phyloP scores from a whole-genome alignment of 2,329 filamentous ascomycete genomes.

The Talaromyces sp. region DNA sequence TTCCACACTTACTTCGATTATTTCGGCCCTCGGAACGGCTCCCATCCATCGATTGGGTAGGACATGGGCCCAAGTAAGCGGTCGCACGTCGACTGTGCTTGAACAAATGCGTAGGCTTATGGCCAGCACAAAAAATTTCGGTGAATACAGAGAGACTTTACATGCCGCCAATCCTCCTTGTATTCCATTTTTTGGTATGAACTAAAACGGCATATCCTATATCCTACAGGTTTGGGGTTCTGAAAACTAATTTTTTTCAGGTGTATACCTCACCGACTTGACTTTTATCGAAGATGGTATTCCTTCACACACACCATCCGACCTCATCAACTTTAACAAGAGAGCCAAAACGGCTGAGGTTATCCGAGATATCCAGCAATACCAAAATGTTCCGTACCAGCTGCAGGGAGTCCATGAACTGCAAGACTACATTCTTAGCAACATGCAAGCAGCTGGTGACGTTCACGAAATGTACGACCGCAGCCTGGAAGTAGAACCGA shows the following conservation, averaged over 20 bases:
- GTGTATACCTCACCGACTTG: conserved; percentile 92
- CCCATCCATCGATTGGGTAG: conserved; percentile 89
- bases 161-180: conserved; percentile 93
- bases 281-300: conserved; percentile 99
- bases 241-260: conserved; percentile 37
- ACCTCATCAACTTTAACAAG: conserved; percentile 98
- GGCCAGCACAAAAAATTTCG: conserved; percentile 97
- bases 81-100: conserved; percentile 70
- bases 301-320: conserved; percentile 89
- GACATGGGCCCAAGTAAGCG: conserved; percentile 90
- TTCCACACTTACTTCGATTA: conserved; percentile 94
- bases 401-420: conserved; percentile 84
- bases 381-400: conserved; percentile 95
- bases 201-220: not conserved
- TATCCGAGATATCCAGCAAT: conserved; percentile 97
- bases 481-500: conserved; percentile 85
- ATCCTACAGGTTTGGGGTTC: conserved; percentile 17
- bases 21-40: conserved; percentile 88
- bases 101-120: conserved; percentile 92
- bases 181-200: conserved; percentile 89
- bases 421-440: conserved; percentile 93
- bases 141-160: conserved; percentile 87
- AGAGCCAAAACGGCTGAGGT: conserved; percentile 96
- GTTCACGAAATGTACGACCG: conserved; percentile 99
- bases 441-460: conserved; percentile 91